phyloP scores from a whole-genome alignment of 2,329 filamentous ascomycete species.

The Clonostachys chloroleuca region DNA sequence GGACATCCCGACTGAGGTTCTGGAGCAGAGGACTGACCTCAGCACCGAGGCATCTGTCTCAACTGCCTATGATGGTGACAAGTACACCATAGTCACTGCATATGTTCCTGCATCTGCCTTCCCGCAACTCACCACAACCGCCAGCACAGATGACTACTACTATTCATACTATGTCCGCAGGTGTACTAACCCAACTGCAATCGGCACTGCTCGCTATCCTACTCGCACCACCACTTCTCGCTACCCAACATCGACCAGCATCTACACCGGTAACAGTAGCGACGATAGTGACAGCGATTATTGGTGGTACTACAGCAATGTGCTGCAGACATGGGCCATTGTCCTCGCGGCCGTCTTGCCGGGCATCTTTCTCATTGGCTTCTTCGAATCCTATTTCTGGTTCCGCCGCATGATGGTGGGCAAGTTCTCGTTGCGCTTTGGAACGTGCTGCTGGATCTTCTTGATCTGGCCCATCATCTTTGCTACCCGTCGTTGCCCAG shows the following conservation, averaged over 20 bases:
- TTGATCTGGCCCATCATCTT: constrained; percentile 9
- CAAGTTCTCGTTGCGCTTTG: constrained; percentile 16
- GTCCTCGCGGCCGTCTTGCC: constrained; percentile 15
- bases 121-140: not conserved
- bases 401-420: constrained; percentile 22
- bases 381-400: constrained; percentile 22
- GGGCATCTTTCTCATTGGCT: constrained; percentile 18
- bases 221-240: not conserved
- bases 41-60: not conserved
- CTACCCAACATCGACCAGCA: not conserved
- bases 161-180: constrained; percentile 9
- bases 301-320: not conserved
- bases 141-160: constrained; percentile 4
- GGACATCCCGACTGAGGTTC: constrained; percentile 3
- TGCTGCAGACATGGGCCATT: constrained; percentile 12
- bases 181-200: constrained; percentile 9
- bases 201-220: not conserved
- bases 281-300: constrained; percentile 1
- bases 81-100: not conserved
- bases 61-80: not conserved
- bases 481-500: constrained; percentile 19
- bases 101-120: not conserved
- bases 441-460: constrained; percentile 20
- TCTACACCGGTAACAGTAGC: not conserved
- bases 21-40: not conserved